Evolutionary conservation across 1,284 basidiomycete species (phyloP).

Genomic region (Microbotryum scabiosae): DNA sequence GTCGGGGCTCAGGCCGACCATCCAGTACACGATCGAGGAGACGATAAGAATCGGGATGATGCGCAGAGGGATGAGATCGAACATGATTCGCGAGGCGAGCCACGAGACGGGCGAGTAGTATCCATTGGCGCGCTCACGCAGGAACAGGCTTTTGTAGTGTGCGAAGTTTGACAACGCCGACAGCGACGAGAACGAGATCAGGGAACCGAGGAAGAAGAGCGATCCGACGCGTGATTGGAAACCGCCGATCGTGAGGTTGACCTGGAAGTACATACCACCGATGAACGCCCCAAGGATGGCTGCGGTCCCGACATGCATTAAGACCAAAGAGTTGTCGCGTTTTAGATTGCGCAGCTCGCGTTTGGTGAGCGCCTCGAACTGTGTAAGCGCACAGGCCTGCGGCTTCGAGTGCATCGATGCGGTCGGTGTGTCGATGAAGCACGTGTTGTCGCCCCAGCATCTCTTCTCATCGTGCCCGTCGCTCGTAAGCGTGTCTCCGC

Average conservation of each 20-base stretch:
- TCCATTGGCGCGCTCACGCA: constrained; percentile 62
- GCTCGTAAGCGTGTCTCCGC: too few species aligned
- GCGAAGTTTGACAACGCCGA: constrained; percentile 80
- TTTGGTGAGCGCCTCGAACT: constrained; percentile 64
- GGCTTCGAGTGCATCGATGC: too few species aligned
- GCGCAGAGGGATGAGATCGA: constrained; percentile 74
- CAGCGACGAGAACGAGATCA: constrained; percentile 76
- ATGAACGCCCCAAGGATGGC: constrained; percentile 56
- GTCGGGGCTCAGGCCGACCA: constrained; percentile 70
- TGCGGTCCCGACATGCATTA: constrained; percentile 60
- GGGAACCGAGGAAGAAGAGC: constrained; percentile 73
- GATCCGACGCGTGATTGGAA: constrained; percentile 87
- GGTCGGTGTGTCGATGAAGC: too few species aligned
- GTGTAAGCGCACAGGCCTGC: constrained; percentile 57
- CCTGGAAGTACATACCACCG: constrained; percentile 76
- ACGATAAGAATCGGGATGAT: constrained; percentile 75
- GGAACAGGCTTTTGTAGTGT: constrained; percentile 68
- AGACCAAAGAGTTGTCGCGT: constrained; percentile 68
- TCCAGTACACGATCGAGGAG: constrained; percentile 50
- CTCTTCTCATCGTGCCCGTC: too few species aligned
- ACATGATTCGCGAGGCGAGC: constrained; percentile 71
- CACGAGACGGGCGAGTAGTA: constrained; percentile 64
- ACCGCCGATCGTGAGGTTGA: constrained; percentile 68
- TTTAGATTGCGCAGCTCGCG: constrained; percentile 73
- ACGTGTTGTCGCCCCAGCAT: too few species aligned